These are phyloP conservation scores for Venturia aucupariae DNA, from an alignment of 2,329 filamentous ascomycete species.

Conservation along the genomic window DNA sequence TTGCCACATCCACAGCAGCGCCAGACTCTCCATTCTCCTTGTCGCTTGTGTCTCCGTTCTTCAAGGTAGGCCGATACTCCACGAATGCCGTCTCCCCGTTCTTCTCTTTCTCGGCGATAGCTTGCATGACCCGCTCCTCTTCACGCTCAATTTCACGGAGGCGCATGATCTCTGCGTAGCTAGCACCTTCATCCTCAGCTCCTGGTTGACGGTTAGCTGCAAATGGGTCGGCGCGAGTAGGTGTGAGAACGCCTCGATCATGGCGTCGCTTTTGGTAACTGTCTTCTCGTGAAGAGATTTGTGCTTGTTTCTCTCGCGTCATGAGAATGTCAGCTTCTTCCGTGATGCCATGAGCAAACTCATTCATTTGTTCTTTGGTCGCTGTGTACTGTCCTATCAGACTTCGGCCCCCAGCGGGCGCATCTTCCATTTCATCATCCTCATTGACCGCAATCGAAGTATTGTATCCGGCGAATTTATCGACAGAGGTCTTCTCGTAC, in stretches of 20 bases:
- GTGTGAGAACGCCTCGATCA: constrained; percentile 69
- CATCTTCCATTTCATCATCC: constrained; percentile 67
- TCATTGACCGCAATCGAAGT: constrained; percentile 75
- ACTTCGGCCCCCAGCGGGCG: constrained; percentile 56
- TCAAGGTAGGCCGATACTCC: constrained; percentile 65
- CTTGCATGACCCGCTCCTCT: constrained; percentile 73
- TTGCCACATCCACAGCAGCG: constrained; percentile 51
- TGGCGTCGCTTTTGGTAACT: constrained; percentile 96
- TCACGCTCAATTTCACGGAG: constrained; percentile 84
- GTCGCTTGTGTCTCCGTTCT: constrained; percentile 49
- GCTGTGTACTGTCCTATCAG: constrained; percentile 95
- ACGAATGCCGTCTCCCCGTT: constrained; percentile 41
- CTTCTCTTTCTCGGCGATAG: constrained; percentile 67
- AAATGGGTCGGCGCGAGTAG: constrained; percentile 78
- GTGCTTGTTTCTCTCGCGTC: constrained; percentile 77
- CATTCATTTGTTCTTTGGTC: constrained; percentile 82
- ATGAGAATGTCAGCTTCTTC: constrained; percentile 88
- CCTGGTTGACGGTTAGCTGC: constrained; percentile 63
- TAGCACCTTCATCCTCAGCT: constrained; percentile 58
- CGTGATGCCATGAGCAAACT: constrained; percentile 81
- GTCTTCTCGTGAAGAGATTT: constrained; percentile 87
- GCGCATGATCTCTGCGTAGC: constrained; percentile 86
- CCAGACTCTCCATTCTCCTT: constrained; percentile 67
- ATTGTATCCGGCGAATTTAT: constrained; percentile 85
- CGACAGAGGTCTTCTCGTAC: constrained; percentile 67